Evolutionary conservation across 1,284 basidiomycete genomes (phyloP), one percentile per base, ranked within the genome.

Genomic region (Ceratorhiza oryzae-sativae): DNA sequence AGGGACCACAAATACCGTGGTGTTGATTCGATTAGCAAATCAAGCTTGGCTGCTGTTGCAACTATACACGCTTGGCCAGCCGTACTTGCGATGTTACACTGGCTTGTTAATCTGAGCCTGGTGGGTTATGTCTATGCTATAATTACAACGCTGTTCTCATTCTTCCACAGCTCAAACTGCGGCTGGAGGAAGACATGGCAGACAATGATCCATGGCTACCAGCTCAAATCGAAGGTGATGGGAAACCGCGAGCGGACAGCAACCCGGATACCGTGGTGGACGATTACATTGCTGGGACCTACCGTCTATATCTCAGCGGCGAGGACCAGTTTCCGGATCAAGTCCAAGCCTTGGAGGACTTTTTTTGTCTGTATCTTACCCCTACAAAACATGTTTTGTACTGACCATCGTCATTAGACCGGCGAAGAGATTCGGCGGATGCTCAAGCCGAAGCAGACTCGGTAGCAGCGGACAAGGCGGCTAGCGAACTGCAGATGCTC

Each of bases 1-100:
- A 90, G 87, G 77, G 87, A 89, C 8, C 80, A 94, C 63, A 84
- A 85, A 74, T 97, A 96, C 79, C 93, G 94, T 0, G 91, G 87
- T 72, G 84, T 88, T 6, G 85, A 89, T 61, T 84, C 86, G 67
- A 84, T 95, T 6, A 90, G 93, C 75, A 87, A 88, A 63, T 94
- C 92, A 73, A 92, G 90, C 84, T 80, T 97, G n/a, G 88, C 88
- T 2, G 90, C 93, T 1, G 91, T 93, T 0, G 93, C 92, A 0
- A 90, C 89, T 72, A 89, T 90, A 82, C 90, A 92, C 79, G 88
- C 90, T 18, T 96, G 94, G 95, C 92, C 92, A 0, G 82, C 86
- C 15, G 79, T 95, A 18, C 82, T 95, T 18, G 94, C 91, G 23
- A 90, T 93, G 78, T 78, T 97, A 56, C 90, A 94, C 79, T 97